Evolutionary conservation across 495 filamentous ascomycete species (phyloP).

Genomic region (Aspergillus sclerotioniger): DNA sequence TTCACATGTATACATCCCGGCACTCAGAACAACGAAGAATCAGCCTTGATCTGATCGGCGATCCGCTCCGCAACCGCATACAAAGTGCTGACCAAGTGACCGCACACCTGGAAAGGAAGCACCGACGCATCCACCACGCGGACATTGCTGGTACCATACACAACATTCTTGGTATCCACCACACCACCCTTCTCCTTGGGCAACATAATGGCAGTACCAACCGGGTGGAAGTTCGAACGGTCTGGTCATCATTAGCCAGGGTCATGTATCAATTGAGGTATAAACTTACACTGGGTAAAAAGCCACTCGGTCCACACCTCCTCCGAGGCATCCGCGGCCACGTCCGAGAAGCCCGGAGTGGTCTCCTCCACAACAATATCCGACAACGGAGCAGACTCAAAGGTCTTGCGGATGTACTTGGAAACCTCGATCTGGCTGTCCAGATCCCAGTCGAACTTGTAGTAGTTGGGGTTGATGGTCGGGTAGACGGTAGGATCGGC

Average conservation of each 20-base stretch:
- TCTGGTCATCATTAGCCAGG: slow-evolving; percentile 16
- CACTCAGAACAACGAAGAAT: not conserved
- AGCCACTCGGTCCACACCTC: slow-evolving; percentile 26
- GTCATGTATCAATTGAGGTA: not conserved
- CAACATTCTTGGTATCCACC: slow-evolving; percentile 33
- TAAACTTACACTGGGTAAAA: slow-evolving; percentile 27
- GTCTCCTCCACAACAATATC: slow-evolving; percentile 19
- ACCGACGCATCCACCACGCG: slow-evolving; percentile 57
- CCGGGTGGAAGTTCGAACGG: slow-evolving; percentile 41
- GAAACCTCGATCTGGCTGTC: slow-evolving; percentile 31
- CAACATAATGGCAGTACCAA: slow-evolving; percentile 56
- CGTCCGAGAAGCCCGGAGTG: slow-evolving; percentile 17
- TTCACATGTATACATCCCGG: too few species aligned
- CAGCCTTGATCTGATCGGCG: slow-evolving; percentile 49
- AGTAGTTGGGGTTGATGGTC: slow-evolving; percentile 53
- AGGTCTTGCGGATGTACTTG: slow-evolving; percentile 27
- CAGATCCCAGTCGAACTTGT: slow-evolving; percentile 50
- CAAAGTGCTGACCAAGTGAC: slow-evolving; percentile 49
- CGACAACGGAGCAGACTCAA: slow-evolving; percentile 20
- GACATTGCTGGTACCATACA: slow-evolving; percentile 47
- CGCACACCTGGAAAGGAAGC: slow-evolving; percentile 50
- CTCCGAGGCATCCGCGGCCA: slow-evolving; percentile 12
- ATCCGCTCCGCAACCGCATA: slow-evolving; percentile 59
- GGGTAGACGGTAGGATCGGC: slow-evolving; percentile 35
- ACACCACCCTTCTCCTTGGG: slow-evolving; percentile 55